Conservation (phyloP, 768 basidiomycete species). For the Polyporus arcularius region DNA sequence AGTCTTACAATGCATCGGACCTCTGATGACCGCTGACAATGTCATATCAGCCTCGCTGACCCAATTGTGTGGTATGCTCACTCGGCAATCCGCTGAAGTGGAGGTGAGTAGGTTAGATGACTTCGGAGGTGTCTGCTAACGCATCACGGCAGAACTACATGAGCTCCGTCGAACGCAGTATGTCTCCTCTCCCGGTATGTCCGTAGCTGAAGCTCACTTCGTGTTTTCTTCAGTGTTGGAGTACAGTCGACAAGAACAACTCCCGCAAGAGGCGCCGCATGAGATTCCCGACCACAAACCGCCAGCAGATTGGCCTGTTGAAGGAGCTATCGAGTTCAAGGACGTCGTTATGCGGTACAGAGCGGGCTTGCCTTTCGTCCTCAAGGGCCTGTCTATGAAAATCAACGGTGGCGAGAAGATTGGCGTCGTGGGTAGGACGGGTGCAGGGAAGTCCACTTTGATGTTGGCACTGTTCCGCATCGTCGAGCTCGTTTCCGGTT, state of each 20-base stretch:
- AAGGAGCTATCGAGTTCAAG: slow-evolving; percentile 63
- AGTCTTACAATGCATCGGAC: slow-evolving; percentile 1
- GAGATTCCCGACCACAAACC: slow-evolving; percentile 59
- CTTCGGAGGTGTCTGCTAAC: background rate
- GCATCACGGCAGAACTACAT: slow-evolving; percentile 51
- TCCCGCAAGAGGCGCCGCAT: slow-evolving; percentile 66
- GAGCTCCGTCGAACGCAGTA: slow-evolving; percentile 64
- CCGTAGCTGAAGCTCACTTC: background rate
- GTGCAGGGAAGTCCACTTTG: slow-evolving; percentile 63
- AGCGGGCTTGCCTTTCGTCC: slow-evolving; percentile 68
- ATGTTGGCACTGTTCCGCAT: slow-evolving; percentile 68
- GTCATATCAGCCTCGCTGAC: slow-evolving; percentile 44
- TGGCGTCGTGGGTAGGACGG: slow-evolving; percentile 71
- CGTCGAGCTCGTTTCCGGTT: slow-evolving; percentile 62
- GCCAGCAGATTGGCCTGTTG: slow-evolving; percentile 59
- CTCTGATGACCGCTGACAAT: background rate
- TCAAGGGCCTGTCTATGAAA: slow-evolving; percentile 62
- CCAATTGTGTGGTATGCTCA: slow-evolving; percentile 54
- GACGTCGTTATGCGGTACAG: slow-evolving; percentile 65
- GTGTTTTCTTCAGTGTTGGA: slow-evolving; percentile 42
- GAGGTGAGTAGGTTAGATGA: slow-evolving; percentile 42
- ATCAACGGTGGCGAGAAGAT: slow-evolving; percentile 73
- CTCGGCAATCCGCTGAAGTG: slow-evolving; percentile 61
- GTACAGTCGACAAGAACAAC: slow-evolving; percentile 51
- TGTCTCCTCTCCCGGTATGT: background rate